Percentiles rank a stretch among this genome's conserved stretches.
Conservation (phyloP, 345 rosid genomes). For the Gossypium bickii region DNA sequence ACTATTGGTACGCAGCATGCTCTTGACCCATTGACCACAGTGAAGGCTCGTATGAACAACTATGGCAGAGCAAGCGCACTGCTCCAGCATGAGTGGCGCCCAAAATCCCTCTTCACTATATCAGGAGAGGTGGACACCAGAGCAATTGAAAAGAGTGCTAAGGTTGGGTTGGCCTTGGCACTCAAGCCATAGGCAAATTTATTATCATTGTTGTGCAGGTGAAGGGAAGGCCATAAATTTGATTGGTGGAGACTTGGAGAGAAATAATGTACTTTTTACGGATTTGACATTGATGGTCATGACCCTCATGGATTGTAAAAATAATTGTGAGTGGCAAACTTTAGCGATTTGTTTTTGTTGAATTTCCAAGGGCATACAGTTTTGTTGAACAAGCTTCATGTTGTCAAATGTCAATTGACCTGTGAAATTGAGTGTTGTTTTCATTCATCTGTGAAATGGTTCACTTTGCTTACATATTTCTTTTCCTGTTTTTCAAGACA, state of each 20-base stretch:
- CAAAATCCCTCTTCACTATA: slow-evolving; percentile 78
- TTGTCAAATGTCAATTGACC: neutral
- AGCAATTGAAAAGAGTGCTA: slow-evolving; percentile 91
- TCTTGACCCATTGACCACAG: slow-evolving; percentile 76
- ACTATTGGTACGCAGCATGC: slow-evolving; percentile 84
- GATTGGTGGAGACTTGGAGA: slow-evolving; percentile 19
- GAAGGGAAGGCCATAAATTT: neutral
- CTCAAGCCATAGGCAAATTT: slow-evolving; percentile 56
- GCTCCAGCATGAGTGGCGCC: slow-evolving; percentile 94
- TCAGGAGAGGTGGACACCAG: slow-evolving; percentile 90
- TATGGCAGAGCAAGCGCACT: slow-evolving; percentile 78
- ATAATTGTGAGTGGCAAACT: slow-evolving; percentile 24
- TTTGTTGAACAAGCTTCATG: slow-evolving; percentile 5
- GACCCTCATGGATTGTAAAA: slow-evolving; percentile 34
- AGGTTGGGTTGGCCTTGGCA: slow-evolving; percentile 82
- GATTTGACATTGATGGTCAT: slow-evolving; percentile 24
- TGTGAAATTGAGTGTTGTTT: neutral
- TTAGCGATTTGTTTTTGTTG: slow-evolving; percentile 9
- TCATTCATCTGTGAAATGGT: neutral
- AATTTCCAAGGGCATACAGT: neutral
- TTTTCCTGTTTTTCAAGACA: too few species aligned
- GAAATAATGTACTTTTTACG: slow-evolving; percentile 28
- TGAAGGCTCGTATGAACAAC: slow-evolving; percentile 96
- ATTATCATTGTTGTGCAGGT: slow-evolving; percentile 1
- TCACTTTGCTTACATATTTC: neutral